Evolutionary conservation across 202 grass and related monocot genomes (phyloP), one percentile per base, ranked within the genome.

Genomic region (Tripidium arundinaceum): DNA sequence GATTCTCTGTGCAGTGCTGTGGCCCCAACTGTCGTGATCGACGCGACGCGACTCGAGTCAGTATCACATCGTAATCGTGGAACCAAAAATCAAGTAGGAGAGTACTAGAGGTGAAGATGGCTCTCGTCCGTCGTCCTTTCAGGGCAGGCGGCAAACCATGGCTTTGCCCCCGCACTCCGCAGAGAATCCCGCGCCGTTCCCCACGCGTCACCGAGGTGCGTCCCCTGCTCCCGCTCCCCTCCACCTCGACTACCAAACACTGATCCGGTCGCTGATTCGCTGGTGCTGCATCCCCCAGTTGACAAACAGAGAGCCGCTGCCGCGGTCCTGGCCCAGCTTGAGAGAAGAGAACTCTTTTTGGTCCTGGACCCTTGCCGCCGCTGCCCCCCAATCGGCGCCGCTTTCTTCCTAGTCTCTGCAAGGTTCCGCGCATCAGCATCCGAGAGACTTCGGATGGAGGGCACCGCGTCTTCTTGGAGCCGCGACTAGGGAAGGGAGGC

Each of bases 301-400:
- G 79, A 46, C 27, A 0, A 37, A 50, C 1, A 1, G 0, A n/a
- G 0, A 10, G 50, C 50, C 1, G 45, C 45, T 1, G 46, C 46
- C 16, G 45, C 45, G 15, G 5, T 50, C 49, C 49, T 54, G 49
- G 49, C 42, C 42, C 29, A 36, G 10, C 27, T 39, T 2, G 31
- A 37, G 4, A 22, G 34, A 36, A 36, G 2, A 31, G 7, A 52
- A 52, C 18, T 55, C 11, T n/a, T 62, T n/a, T 36, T 62, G 79
- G 40, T 37, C 19, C 36, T 72, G 66, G 79, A 62, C 19, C 76
- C 81, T 46, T 22, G 74, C 50, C 11, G 65, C 65, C 49, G 9
- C 54, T 37, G n/a, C 54, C 63, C 46, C 14, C 59, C 55, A 84
- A 62, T 69, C 81, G 25, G n/a, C 19, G 10, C 24, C 45, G 42